These are phyloP conservation scores for Cyclaneusma minus DNA, from an alignment of 2,329 filamentous ascomycete species.

Conservation along the genomic window DNA sequence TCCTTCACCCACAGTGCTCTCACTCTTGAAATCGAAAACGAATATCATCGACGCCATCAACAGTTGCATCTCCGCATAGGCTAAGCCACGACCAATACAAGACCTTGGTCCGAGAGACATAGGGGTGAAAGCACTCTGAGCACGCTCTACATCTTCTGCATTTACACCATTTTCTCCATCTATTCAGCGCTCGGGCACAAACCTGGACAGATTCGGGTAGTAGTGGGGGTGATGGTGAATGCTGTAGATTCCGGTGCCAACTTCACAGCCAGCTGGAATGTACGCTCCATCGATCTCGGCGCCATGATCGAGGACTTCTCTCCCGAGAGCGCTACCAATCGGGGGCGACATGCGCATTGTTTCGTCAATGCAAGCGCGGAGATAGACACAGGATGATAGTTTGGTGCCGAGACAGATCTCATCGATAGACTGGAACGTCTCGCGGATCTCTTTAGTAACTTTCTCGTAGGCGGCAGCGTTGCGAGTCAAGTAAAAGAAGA, in stretches of 20 bases:
- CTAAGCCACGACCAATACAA: constrained; percentile 20
- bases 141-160: constrained; percentile 12
- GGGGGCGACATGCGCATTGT: constrained; percentile 28
- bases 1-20: too few species aligned
- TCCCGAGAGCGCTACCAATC: constrained; percentile 18
- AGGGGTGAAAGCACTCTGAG: constrained; percentile 14
- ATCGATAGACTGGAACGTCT: constrained; percentile 17
- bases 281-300: constrained; percentile 17
- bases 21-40: too few species aligned
- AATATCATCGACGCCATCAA: too few species aligned
- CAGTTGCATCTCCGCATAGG: constrained; percentile 11
- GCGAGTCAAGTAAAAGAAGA: constrained; percentile 21
- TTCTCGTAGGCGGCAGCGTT: constrained; percentile 15
- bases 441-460: constrained; percentile 17
- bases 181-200: constrained; percentile 21
- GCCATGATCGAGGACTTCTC: constrained; percentile 16
- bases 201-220: constrained; percentile 14
- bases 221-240: constrained; percentile 20
- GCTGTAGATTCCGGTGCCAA: constrained; percentile 19
- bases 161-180: constrained; percentile 4
- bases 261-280: constrained; percentile 19
- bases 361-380: constrained; percentile 31
- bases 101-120: constrained; percentile 21
- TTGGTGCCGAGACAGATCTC: constrained; percentile 16
- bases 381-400: constrained; percentile 22